Evolutionary conservation across 345 rosid genomes (phyloP).

Genomic region (Syzygium oleosum): DNA sequence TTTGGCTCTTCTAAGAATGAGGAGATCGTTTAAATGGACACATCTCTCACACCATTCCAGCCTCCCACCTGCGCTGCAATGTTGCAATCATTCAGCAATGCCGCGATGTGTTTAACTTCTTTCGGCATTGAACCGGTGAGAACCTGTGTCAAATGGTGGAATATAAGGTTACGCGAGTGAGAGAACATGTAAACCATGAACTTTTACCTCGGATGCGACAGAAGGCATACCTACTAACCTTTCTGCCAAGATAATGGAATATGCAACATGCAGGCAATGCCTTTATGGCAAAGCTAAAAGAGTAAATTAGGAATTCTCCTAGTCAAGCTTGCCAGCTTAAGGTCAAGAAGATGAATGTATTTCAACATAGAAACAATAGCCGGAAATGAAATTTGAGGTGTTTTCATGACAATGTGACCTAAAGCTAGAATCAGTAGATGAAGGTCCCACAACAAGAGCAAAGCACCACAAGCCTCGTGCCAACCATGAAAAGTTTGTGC

Average conservation of each 20-base stretch:
- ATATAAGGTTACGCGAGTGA: background rate
- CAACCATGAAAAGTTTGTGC: background rate
- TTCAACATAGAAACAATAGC: background rate
- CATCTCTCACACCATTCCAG: slow-evolving; percentile 1
- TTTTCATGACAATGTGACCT: background rate
- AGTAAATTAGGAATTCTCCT: background rate
- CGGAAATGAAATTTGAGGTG: background rate
- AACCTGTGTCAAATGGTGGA: slow-evolving; percentile 32
- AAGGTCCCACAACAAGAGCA: background rate
- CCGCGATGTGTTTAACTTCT: slow-evolving; percentile 70
- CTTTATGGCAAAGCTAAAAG: background rate
- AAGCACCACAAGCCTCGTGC: background rate
- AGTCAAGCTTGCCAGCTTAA: background rate
- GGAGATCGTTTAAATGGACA: background rate
- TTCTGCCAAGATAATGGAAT: background rate
- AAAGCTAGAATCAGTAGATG: background rate
- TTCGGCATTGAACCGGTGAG: slow-evolving; percentile 97
- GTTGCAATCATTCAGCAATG: slow-evolving; percentile 56
- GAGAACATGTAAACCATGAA: background rate
- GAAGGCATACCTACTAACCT: background rate
- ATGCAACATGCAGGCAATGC: background rate
- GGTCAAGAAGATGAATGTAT: background rate
- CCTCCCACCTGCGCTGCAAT: background rate
- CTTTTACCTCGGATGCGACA: background rate
- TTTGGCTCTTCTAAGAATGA: background rate